A percentile compares a stretch with the other conserved stretches of the same genome.
Conservation (phyloP, 2,329 filamentous ascomycete species). For the Aspergillus calidoustus region DNA sequence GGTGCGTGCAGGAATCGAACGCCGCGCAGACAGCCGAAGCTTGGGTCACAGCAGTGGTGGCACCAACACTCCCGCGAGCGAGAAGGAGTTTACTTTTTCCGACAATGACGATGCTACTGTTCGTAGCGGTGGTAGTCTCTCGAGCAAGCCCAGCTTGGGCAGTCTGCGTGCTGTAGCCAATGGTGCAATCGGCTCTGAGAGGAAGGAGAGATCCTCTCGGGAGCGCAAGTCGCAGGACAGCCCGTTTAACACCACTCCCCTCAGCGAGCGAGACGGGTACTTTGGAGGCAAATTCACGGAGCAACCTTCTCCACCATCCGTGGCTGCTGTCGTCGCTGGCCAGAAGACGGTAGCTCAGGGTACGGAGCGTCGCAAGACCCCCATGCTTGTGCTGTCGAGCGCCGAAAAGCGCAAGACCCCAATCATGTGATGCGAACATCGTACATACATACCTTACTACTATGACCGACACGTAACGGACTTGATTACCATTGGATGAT, state of each 20-base stretch:
- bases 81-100: constrained; percentile 71
- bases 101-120: constrained; percentile 75
- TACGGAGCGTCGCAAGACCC: constrained; percentile 73
- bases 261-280: constrained; percentile 62
- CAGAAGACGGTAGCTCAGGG: constrained; percentile 61
- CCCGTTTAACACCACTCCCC: constrained; percentile 64
- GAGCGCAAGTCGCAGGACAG: constrained; percentile 60
- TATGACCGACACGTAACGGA: constrained; percentile 41
- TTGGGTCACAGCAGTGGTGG: constrained; percentile 67
- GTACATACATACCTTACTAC: constrained; percentile 34
- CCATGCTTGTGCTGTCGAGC: constrained; percentile 84
- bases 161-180: constrained; percentile 79
- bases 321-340: constrained; percentile 51
- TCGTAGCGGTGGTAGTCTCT: constrained; percentile 76
- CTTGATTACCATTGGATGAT: constrained; percentile 33
- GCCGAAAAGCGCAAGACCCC: constrained; percentile 87
- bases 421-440: constrained; percentile 55
- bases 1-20: constrained; percentile 84
- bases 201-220: constrained; percentile 69
- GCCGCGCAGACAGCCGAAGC: constrained; percentile 73
- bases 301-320: constrained; percentile 39
- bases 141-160: constrained; percentile 72
- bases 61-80: constrained; percentile 87
- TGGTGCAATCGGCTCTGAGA: constrained; percentile 85
- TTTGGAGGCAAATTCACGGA: constrained; percentile 61